Base-by-base conservation (phyloP, 2,329 filamentous ascomycete species). In the Oidium heveae region DNA sequence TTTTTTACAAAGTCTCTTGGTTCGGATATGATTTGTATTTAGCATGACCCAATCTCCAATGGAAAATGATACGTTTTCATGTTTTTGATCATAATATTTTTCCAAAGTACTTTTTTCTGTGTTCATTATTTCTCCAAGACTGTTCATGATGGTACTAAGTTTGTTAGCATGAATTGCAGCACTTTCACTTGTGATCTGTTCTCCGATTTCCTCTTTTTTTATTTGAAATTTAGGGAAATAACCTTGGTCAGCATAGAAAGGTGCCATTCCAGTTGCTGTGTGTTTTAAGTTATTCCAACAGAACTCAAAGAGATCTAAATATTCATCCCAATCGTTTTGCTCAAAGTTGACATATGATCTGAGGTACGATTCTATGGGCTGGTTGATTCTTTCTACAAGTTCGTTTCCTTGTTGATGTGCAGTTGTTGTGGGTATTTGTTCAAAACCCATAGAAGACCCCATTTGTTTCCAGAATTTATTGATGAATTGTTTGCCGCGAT, bases 251-350 rank as follows among this genome's bases (percentile, higher is more conserved):
- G n/a, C n/a, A n/a, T n/a, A n/a, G n/a, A n/a, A n/a, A n/a, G n/a
- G n/a, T n/a, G n/a, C n/a, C n/a, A n/a, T n/a, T n/a, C 43, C 43
- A 22, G 43, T 46, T 20, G n/a, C 15, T 4, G 43, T 22, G 15
- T 46, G n/a, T n/a, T 46, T 46, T 9, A 22, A 46, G 15, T 46
- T 46, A 13, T 46, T 46, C 43, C 43, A 28, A 5, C 3, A 46
- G 28, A 46, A 46, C 28, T 46, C 43, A 46, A 18, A 46, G 12
- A 46, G n/a, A 22, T 46, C 24, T 13, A 7, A 50, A 16, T 50
- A 50, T 34, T 54, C 9, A 10, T 55, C 49, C 51, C 41, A 55
- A n/a, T n/a, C n/a, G n/a, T n/a, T n/a, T n/a, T n/a, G n/a, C n/a
- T n/a, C n/a, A n/a, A n/a, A n/a, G n/a, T n/a, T n/a, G n/a, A n/a